Evolutionary conservation across 2,329 filamentous ascomycete species (phyloP).

Genomic region (Cordyceps cicadae): DNA sequence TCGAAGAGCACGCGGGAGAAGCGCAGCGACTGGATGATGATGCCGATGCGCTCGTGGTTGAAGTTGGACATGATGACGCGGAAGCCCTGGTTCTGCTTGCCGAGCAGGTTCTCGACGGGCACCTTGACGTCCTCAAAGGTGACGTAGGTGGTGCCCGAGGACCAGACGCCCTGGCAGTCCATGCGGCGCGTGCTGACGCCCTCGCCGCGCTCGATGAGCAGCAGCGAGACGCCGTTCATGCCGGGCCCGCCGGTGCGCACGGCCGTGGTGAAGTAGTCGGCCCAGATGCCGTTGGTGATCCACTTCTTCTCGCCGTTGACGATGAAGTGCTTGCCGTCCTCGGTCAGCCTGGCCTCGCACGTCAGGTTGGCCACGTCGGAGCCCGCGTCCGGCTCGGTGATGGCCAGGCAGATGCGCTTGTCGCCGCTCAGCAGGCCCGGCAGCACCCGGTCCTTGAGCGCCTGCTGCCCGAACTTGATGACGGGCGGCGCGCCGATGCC

Average conservation of each 20-base stretch:
- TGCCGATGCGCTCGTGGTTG: constrained; percentile 98
- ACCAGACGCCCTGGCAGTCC: constrained; percentile 98
- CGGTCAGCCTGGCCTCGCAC: constrained; percentile 88
- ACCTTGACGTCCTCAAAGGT: constrained; percentile 99
- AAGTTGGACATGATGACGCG: constrained; percentile 99
- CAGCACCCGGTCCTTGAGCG: constrained; percentile 76
- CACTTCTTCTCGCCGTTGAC: constrained; percentile 99
- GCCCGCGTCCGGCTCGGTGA: constrained; percentile 93
- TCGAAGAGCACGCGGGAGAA: constrained; percentile 97
- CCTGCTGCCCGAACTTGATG: constrained; percentile 83
- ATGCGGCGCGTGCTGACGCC: constrained; percentile 90
- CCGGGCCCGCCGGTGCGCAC: constrained; percentile 82
- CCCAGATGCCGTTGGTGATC: constrained; percentile 98
- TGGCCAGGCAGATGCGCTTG: constrained; percentile 95
- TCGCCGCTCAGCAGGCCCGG: constrained; percentile 84
- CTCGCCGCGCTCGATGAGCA: constrained; percentile 84
- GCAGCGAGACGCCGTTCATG: constrained; percentile 85
- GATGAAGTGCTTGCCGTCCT: constrained; percentile 98
- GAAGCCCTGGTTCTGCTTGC: constrained; percentile 98
- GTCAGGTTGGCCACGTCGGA: constrained; percentile 91
- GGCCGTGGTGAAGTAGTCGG: constrained; percentile 94
- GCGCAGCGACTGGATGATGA: constrained; percentile 93
- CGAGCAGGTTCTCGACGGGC: constrained; percentile 95
- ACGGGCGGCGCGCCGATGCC: constrained; percentile 89
- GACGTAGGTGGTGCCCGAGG: constrained; percentile 89